Evolutionary conservation across 495 filamentous ascomycete genomes (phyloP).

Genomic region (Cryomyces minteri): DNA sequence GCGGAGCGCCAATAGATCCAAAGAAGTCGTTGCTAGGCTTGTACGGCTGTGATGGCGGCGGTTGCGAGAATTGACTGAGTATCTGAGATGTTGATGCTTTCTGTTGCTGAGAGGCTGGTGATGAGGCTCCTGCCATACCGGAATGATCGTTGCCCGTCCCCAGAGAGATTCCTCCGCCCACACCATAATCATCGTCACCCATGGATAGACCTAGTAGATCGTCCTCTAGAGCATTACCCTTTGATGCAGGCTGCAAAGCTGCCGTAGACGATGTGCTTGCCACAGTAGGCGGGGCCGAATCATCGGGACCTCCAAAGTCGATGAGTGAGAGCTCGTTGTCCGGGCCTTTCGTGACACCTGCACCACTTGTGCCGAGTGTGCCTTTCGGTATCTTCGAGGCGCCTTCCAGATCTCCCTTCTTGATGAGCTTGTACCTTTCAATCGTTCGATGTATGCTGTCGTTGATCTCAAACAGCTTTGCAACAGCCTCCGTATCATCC

Average conservation of each 20-base stretch:
- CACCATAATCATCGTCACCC: slow-evolving; percentile 41
- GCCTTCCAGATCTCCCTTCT: slow-evolving; percentile 79
- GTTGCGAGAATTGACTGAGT: slow-evolving; percentile 7
- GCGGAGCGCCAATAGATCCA: slow-evolving; percentile 7
- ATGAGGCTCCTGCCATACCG: not conserved
- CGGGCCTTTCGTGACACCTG: slow-evolving; percentile 52
- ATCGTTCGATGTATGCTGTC: slow-evolving; percentile 96
- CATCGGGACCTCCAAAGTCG: slow-evolving; percentile 53
- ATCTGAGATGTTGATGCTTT: not conserved
- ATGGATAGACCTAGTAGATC: slow-evolving; percentile 55
- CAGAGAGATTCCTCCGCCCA: slow-evolving; percentile 70
- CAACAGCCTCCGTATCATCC: slow-evolving; percentile 87
- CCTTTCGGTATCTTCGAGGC: slow-evolving; percentile 74
- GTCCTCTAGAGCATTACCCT: slow-evolving; percentile 26
- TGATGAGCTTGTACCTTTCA: slow-evolving; percentile 82
- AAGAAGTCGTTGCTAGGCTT: slow-evolving; percentile 16
- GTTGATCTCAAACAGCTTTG: slow-evolving; percentile 90
- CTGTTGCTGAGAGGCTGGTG: slow-evolving; percentile 2
- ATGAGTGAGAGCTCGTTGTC: slow-evolving; percentile 84
- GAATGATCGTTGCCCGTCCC: slow-evolving; percentile 27
- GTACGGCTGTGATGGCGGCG: slow-evolving; percentile 5
- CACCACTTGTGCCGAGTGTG: slow-evolving; percentile 48
- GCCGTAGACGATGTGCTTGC: slow-evolving; percentile 5
- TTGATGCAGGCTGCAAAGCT: slow-evolving; percentile 20
- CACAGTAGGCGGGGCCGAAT: slow-evolving; percentile 18